phyloP scores from a whole-genome alignment of 2,329 filamentous ascomycete species.

The Sporothrix dimorphospora region DNA sequence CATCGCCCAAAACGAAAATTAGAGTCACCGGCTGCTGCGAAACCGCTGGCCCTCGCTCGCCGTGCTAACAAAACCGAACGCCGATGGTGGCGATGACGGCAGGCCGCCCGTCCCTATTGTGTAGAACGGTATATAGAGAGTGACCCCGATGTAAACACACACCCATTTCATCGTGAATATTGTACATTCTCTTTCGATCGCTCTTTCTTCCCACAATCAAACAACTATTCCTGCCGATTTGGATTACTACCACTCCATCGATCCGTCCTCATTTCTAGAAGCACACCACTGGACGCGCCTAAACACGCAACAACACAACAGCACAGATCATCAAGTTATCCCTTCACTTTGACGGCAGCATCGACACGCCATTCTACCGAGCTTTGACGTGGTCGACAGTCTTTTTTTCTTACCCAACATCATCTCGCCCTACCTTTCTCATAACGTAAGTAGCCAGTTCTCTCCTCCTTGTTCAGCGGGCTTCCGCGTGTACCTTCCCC shows the following conservation, averaged over 20 bases:
- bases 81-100: conserved; percentile 30
- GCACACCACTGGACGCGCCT: conserved; percentile 8
- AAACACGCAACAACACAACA: conserved; percentile 14
- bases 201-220: conserved; percentile 5
- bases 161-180: not conserved
- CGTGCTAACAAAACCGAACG: not conserved
- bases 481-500: not conserved
- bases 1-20: conserved; percentile 4
- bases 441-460: conserved; percentile 29
- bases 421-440: conserved; percentile 16
- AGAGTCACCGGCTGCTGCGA: conserved; percentile 23
- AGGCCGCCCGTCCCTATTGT: no score
- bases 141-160: conserved; percentile 19
- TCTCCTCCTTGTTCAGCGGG: not conserved
- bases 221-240: conserved; percentile 7
- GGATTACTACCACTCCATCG: not conserved
- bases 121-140: conserved; percentile 20
- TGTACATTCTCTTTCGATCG: not conserved
- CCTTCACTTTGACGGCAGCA: conserved; percentile 22
- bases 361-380: conserved; percentile 30
- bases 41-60: conserved; percentile 20
- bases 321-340: not conserved
- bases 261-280: not conserved
- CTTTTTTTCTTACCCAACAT: not conserved
- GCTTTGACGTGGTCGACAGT: conserved; percentile 27